These are phyloP conservation scores for Megacollybia marginata DNA, from an alignment of 768 basidiomycete species.

Conservation along the genomic window DNA sequence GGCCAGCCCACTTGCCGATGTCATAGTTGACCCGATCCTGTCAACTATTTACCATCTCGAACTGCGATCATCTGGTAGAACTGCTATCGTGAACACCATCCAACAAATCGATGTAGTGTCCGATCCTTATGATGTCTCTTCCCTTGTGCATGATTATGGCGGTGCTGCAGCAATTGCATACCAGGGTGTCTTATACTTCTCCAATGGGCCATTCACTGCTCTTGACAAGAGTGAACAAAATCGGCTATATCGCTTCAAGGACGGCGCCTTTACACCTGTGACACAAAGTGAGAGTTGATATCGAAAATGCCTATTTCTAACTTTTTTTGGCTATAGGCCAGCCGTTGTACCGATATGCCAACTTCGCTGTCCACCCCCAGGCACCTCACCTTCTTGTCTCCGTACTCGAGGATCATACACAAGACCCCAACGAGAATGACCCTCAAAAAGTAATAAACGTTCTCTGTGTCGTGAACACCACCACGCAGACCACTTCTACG, in stretches of 20 bases:
- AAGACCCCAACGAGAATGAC: constrained; percentile 16
- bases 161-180: constrained; percentile 47
- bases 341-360: constrained; percentile 51
- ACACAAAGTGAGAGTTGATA: constrained; percentile 49
- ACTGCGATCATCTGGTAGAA: constrained; percentile 44
- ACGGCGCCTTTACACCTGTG: constrained; percentile 33
- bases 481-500: constrained; percentile 32
- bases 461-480: constrained; percentile 49
- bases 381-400: constrained; percentile 50
- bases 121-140: constrained; percentile 48
- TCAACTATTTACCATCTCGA: constrained; percentile 49
- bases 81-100: constrained; percentile 47
- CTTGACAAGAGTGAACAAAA: constrained; percentile 23
- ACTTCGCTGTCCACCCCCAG: constrained; percentile 51
- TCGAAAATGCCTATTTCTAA: constrained; percentile 1
- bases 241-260: constrained; percentile 36
- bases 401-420: constrained; percentile 66
- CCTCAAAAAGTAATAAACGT: constrained; percentile 49
- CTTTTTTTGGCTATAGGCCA: constrained; percentile 25
- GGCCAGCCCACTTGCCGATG: constrained; percentile 32
- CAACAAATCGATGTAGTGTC: constrained; percentile 45
- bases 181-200: constrained; percentile 44
- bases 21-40: constrained; percentile 46
- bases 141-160: constrained; percentile 59
- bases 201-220: constrained; percentile 22